phyloP scores from a whole-genome alignment of 108 stramenopile genomes.

The Chaetoceros tenuissimus region DNA sequence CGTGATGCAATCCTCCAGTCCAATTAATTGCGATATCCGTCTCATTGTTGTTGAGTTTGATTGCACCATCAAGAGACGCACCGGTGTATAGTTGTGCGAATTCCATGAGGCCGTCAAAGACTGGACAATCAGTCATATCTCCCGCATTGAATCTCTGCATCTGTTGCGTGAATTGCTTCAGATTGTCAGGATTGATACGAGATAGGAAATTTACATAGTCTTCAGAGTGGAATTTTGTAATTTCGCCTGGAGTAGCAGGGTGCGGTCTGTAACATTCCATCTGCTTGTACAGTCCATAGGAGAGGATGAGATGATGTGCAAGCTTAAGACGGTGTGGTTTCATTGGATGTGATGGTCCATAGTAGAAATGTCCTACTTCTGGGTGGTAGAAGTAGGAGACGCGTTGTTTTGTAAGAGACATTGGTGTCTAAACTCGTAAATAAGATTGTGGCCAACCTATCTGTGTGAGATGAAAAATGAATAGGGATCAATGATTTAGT shows the following conservation, averaged over 20 bases:
- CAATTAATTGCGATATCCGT: constrained; percentile 98
- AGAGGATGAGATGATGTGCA: constrained; percentile 94
- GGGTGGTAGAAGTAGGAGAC: constrained; percentile 98
- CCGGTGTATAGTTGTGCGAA: constrained; percentile 95
- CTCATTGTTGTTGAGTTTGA: constrained; percentile 88
- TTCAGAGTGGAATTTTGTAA: constrained; percentile 91
- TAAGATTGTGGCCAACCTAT: too few relatives aligned
- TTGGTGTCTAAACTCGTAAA: too few relatives aligned
- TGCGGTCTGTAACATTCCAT: constrained; percentile 98
- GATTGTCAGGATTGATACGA: constrained; percentile 87
- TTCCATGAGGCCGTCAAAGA: constrained; percentile 97
- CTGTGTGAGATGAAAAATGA: too few relatives aligned
- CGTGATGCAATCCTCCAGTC: constrained; percentile 99
- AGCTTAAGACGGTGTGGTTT: constrained; percentile 97
- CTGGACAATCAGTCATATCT: constrained; percentile 96
- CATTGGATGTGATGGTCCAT: constrained; percentile 99
- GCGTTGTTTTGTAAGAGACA: constrained; percentile 51
- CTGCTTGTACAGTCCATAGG: constrained; percentile 93
- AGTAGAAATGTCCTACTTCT: constrained; percentile 93
- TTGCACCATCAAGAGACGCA: constrained; percentile 92
- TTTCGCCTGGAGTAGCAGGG: constrained; percentile 83
- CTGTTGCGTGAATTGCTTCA: constrained; percentile 52
- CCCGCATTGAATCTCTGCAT: constrained; percentile 94
- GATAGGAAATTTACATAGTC: constrained; percentile 94
- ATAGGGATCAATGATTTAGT: too few relatives aligned